These are phyloP conservation scores for Chrysosporium queenslandicum DNA, from an alignment of 2,329 filamentous ascomycete genomes.

Conservation along the genomic window DNA sequence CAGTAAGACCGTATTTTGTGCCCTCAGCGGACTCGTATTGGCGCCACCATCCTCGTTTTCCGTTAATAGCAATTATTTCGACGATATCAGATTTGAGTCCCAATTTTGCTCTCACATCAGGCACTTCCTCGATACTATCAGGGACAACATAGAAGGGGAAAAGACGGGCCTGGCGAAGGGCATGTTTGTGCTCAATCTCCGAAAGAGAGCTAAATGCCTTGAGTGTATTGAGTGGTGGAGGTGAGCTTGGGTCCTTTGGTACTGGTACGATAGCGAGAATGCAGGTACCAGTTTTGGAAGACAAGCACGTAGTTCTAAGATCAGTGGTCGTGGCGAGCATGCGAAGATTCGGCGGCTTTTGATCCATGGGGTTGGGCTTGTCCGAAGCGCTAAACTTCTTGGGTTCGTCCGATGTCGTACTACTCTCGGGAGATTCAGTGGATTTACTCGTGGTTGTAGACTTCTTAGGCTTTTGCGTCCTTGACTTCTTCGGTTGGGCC, in stretches of 20 bases:
- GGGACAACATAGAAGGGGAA: conserved; percentile 79
- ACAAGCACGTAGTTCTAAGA: conserved; percentile 62
- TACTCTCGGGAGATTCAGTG: conserved; percentile 5
- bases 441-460: conserved; percentile 32
- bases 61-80: conserved; percentile 73
- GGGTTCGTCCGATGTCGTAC: not conserved
- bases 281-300: conserved; percentile 67
- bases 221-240: conserved; percentile 33
- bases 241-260: conserved; percentile 42
- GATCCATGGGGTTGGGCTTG: conserved; percentile 41
- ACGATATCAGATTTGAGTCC: conserved; percentile 47
- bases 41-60: conserved; percentile 76
- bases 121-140: conserved; percentile 48
- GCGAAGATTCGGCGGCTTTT: conserved; percentile 51
- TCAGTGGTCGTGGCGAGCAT: conserved; percentile 54
- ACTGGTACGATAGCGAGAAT: conserved; percentile 63
- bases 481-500: conserved; percentile 30
- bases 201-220: conserved; percentile 55
- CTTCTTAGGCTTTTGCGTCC: not conserved
- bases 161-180: conserved; percentile 53
- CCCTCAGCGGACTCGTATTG: conserved; percentile 49
- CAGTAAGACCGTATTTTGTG: conserved; percentile 44
- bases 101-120: conserved; percentile 51
- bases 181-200: conserved; percentile 66
- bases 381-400: conserved; percentile 3